phyloP scores from a whole-genome alignment of 768 basidiomycete species.

The Chalciporus chontae region DNA sequence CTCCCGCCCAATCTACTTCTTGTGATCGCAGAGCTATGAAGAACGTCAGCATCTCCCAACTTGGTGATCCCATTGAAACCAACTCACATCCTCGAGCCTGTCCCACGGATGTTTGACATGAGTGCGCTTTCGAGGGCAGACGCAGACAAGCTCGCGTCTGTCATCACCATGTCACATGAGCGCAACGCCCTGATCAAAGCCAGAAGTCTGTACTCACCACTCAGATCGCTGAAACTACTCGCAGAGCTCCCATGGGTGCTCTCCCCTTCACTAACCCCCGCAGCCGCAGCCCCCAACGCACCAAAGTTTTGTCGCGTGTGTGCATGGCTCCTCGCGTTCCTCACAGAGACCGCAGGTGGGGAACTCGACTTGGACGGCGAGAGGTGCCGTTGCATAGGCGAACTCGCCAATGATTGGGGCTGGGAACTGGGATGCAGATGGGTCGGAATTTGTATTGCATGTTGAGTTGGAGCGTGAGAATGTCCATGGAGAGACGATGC shows the following conservation, averaged over 20 bases:
- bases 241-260: slow-evolving; percentile 70
- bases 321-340: slow-evolving; percentile 50
- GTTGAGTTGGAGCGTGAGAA: slow-evolving; percentile 1
- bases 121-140: slow-evolving; percentile 80
- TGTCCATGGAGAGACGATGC: slow-evolving; percentile 23
- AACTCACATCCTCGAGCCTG: slow-evolving; percentile 69
- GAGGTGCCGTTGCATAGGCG: slow-evolving; percentile 47
- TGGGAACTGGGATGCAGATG: slow-evolving; percentile 16
- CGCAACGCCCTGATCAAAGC: background rate
- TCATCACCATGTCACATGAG: background rate
- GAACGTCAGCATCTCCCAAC: background rate
- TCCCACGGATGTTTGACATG: slow-evolving; percentile 67
- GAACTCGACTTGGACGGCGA: slow-evolving; percentile 58
- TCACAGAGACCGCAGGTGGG: slow-evolving; percentile 54
- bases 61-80: background rate
- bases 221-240: slow-evolving; percentile 83
- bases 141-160: slow-evolving; percentile 72
- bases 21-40: slow-evolving; percentile 33
- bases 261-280: slow-evolving; percentile 48
- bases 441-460: slow-evolving; percentile 3
- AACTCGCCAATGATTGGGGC: slow-evolving; percentile 13
- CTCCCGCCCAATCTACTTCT: slow-evolving; percentile 30
- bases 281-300: slow-evolving; percentile 33
- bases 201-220: slow-evolving; percentile 48
- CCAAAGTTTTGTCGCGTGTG: slow-evolving; percentile 45